Conservation (phyloP, 257 asterid genomes). For the Mentha longifolia region DNA sequence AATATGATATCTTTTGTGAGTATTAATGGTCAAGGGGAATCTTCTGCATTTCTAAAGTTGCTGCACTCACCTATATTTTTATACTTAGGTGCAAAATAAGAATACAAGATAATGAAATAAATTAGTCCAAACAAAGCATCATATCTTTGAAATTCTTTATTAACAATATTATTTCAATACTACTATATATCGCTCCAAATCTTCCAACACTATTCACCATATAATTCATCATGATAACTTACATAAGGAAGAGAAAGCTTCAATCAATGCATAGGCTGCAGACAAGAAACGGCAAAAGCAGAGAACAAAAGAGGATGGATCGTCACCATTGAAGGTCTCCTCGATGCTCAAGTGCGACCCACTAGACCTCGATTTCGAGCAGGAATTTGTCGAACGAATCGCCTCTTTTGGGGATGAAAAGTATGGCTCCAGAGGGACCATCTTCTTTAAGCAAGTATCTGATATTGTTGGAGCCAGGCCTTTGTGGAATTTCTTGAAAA, state of each 20-base stretch:
- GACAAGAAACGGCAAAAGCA: conserved; percentile 21
- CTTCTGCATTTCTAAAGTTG: conserved; percentile 34
- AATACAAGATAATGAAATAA: neutral
- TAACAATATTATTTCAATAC: conserved; percentile 13
- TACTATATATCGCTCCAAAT: conserved; percentile 5
- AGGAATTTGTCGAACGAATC: conserved; percentile 84
- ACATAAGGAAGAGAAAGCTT: neutral
- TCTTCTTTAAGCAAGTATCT: conserved; percentile 64
- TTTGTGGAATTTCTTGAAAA: conserved; percentile 80
- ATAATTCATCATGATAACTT: neutral
- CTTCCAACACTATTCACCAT: neutral
- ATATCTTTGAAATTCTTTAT: conserved; percentile 11
- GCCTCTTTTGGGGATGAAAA: conserved; percentile 86
- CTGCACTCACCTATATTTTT: conserved; percentile 23
- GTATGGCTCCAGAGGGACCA: conserved; percentile 77
- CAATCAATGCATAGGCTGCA: neutral
- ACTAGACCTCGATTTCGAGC: conserved; percentile 46
- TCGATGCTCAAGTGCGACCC: conserved; percentile 63
- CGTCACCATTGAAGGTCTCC: conserved; percentile 59
- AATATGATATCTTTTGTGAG: conserved; percentile 25
- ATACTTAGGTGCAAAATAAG: neutral
- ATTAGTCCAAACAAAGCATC: conserved; percentile 11
- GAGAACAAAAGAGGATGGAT: neutral
- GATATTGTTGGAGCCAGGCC: conserved; percentile 71
- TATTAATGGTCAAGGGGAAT: conserved; percentile 34